Base-by-base conservation (phyloP, 352 stramenopile species). In the Phytophthora pisi region DNA sequence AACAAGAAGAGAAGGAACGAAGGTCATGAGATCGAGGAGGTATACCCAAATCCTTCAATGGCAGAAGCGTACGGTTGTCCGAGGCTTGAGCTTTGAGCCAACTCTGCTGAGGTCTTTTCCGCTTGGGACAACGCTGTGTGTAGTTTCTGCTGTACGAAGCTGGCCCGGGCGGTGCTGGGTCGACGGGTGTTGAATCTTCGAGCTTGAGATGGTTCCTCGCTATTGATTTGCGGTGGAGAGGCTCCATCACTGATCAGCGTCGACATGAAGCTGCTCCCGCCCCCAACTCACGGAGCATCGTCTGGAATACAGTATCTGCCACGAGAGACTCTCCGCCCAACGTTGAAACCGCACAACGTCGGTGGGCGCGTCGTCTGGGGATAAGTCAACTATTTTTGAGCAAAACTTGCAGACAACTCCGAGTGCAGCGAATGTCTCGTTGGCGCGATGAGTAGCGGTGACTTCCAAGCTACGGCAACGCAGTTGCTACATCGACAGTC, bases 91-190 rank as follows among this genome's bases (percentile, higher is more conserved):
- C 58, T 61, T 16, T 81, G 42, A 0, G 43, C 18, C 51, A 88
- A 61, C 1, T 89, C 76, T 1, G 38, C 43, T 0, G 57, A 46
- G 0, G 77, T 72, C 62, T 78, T 81, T 57, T 90, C 81, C 6
- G 83, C 83, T 11, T 81, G 73, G 15, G 74, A 70, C 23, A 93
- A 54, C n/a, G 85, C 85, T 0, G 64, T 67, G 16, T 90, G 81
- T 3, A 93, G 77, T 59, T 91, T 90, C 36, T 88, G 80, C 36
- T 90, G 82, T 28, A 91, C 60, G 20, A 88, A 64, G 46, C 85
- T 93, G n/a, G 70, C 7, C 5, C 68, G 68, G 24, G 50, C 60
- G 47, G 45, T 63, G 20, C 28, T 70, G 23, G 61, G 52, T 28
- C 61, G 70, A 30, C 38, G 57, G 0, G 11, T 6, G 15, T 13